Conservation (phyloP, 2,329 filamentous ascomycete species). For the Dryadomyces quercus-mongolicae region DNA sequence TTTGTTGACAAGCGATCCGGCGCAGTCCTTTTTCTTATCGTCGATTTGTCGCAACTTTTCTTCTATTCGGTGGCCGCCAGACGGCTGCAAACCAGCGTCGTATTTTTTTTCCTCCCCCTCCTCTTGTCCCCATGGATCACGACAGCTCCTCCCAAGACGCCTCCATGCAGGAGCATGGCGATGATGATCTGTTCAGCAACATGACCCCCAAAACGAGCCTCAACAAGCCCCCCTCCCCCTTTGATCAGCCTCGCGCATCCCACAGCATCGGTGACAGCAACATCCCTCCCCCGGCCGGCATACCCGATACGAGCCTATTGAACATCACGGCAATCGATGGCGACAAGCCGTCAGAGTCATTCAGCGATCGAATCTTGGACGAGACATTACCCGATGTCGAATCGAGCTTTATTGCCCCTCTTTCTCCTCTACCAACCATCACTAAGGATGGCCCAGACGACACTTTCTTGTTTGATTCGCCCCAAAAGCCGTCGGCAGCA, state of each 20-base stretch:
- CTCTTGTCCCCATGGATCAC: neutral
- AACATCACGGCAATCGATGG: slow-evolving; percentile 23
- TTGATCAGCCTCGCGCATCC: neutral
- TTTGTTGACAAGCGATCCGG: neutral
- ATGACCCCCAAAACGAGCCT: neutral
- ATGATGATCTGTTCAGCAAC: neutral
- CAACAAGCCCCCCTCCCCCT: neutral
- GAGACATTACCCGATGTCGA: slow-evolving; percentile 51
- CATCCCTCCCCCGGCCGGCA: no score
- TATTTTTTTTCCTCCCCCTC: neutral
- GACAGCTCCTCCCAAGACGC: neutral
- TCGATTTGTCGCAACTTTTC: neutral
- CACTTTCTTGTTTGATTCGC: slow-evolving; percentile 45
- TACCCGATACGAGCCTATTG: slow-evolving; percentile 27
- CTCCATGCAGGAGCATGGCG: neutral
- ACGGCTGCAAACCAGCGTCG: neutral
- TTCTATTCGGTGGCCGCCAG: neutral
- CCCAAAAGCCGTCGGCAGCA: slow-evolving; percentile 15
- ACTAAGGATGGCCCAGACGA: slow-evolving; percentile 40
- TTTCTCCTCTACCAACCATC: slow-evolving; percentile 42
- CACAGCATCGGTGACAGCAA: neutral
- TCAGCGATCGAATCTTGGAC: slow-evolving; percentile 40
- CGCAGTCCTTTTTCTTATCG: neutral
- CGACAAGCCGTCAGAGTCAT: slow-evolving; percentile 30
- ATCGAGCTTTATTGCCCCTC: slow-evolving; percentile 49